A percentile compares a stretch with the other conserved stretches of the same genome.
These are phyloP conservation scores for Saururus chinensis DNA, from an alignment of 164 flowering plant genomes.

Conservation along the genomic window DNA sequence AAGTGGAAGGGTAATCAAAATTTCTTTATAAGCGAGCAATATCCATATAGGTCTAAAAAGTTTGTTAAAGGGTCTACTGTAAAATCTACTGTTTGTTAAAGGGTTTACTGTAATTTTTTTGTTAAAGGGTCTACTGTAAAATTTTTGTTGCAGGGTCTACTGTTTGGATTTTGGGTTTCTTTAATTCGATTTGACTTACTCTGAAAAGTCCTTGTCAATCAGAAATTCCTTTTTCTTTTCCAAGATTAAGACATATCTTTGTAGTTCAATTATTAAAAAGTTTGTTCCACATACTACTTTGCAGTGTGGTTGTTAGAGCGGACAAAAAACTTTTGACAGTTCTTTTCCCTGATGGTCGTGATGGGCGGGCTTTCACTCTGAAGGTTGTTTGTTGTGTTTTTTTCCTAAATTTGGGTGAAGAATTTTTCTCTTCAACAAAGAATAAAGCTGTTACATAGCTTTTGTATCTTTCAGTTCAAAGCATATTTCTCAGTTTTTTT, in stretches of 20 bases:
- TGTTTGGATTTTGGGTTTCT: too few relatives aligned
- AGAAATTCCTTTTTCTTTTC: neutral
- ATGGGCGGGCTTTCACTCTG: slow-evolving; percentile 93
- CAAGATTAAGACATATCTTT: neutral
- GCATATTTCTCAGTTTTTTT: neutral
- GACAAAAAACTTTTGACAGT: slow-evolving; percentile 93
- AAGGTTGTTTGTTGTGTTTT: slow-evolving; percentile 40
- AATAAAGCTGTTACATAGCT: neutral
- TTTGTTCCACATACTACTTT: slow-evolving; percentile 4
- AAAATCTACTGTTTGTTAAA: too few relatives aligned
- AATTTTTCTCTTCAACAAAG: neutral
- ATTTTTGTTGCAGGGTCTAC: too few relatives aligned
- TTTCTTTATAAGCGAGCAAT: too few relatives aligned
- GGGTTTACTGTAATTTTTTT: too few relatives aligned
- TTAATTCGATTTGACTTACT: too few relatives aligned
- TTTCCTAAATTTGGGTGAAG: neutral
- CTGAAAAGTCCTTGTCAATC: too few relatives aligned
- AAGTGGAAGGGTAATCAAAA: too few relatives aligned
- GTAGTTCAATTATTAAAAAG: slow-evolving; percentile 1
- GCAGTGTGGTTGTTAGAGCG: slow-evolving; percentile 77
- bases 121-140: too few relatives aligned
- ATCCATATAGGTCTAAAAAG: too few relatives aligned
- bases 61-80: too few relatives aligned
- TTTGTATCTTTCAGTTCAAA: too few relatives aligned
- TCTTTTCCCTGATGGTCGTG: slow-evolving; percentile 91